Evolutionary conservation across 2,329 filamentous ascomycete species (phyloP), one percentile per base, ranked within the genome.

Genomic region (Alternaria burnsii): DNA sequence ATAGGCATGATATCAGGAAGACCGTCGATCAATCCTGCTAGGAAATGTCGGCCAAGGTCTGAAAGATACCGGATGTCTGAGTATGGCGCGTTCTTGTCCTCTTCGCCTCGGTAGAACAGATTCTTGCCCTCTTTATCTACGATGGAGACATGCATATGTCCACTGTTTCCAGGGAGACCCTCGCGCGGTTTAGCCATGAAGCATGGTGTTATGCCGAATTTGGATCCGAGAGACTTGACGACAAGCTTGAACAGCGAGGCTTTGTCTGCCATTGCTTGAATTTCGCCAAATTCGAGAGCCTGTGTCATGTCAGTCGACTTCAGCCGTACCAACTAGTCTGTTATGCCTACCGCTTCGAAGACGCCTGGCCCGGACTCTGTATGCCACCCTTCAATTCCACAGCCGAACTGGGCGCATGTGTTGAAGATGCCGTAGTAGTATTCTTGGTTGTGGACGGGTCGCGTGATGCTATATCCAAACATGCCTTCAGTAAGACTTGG

Each of bases 131-230:
- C 81, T 66, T 86, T 85, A 74, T 94, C 91, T 18, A 94, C 89
- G 10, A 99, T 83, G 1, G 94, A 98, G 63, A 98, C 85, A 78
- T 99, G 95, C 85, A 97, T 94, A 77, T 99, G 95, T 1, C 95
- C 95, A 65, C 91, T 95, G 82, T 98, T 98, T 47, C 95, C 95
- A 0, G 95, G 95, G 0, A 98, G 83, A 0, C 94, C 93, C 71
- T 96, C 87, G 67, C 91, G 89, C 3, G 95, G 95, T 80, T 99
- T 99, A 16, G 95, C 95, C 95, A 99, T 99, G 83, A 99, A 99
- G 79, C 92, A 97, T 0, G 95, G 95, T 0, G 93, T 97, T 75
- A 99, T 97, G 68, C 92, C 93, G 76, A 93, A 92, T 74, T 92
- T 91, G 58, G 88, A 91, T 44, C 92, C 92, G 40, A 97, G 87